Conservation (phyloP, 2,329 filamentous ascomycete genomes). For the Magnaporthiopsis poae region DNA sequence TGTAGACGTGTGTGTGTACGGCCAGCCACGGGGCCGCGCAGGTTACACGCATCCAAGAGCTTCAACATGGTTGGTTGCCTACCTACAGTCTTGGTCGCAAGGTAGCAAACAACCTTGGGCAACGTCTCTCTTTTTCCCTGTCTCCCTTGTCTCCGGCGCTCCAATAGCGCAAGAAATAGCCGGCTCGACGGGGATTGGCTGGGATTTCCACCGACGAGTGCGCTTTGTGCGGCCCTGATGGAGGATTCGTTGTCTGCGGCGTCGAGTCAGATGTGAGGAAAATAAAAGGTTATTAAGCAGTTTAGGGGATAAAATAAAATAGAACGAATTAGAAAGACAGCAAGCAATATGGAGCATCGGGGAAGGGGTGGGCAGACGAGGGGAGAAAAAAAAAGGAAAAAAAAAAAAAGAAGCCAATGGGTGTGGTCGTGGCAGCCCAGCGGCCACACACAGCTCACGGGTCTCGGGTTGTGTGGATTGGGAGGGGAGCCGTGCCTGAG, state of each 20-base stretch:
- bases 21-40: not conserved
- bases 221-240: not conserved
- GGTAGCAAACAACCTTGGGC: not conserved
- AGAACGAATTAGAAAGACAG: not conserved
- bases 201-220: not conserved
- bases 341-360: not conserved
- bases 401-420: not conserved
- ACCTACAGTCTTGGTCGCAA: not conserved
- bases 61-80: not conserved
- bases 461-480: not conserved
- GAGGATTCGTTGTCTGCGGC: not conserved
- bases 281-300: not conserved
- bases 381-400: too few relatives aligned
- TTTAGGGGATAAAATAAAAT: not conserved
- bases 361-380: too few relatives aligned
- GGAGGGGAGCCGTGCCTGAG: not conserved
- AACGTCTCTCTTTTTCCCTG: not conserved
- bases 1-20: not conserved
- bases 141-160: not conserved
- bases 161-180: not conserved
- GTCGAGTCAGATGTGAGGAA: not conserved
- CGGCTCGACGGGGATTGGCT: not conserved
- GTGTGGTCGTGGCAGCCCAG: slow-evolving; percentile 10
- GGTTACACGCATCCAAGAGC: not conserved
- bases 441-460: not conserved